A percentile compares a stretch with the other conserved stretches of the same genome.
These are phyloP conservation scores for Dictyostelium purpureum DNA, from an alignment of 78 protist species.

Conservation along the genomic window DNA sequence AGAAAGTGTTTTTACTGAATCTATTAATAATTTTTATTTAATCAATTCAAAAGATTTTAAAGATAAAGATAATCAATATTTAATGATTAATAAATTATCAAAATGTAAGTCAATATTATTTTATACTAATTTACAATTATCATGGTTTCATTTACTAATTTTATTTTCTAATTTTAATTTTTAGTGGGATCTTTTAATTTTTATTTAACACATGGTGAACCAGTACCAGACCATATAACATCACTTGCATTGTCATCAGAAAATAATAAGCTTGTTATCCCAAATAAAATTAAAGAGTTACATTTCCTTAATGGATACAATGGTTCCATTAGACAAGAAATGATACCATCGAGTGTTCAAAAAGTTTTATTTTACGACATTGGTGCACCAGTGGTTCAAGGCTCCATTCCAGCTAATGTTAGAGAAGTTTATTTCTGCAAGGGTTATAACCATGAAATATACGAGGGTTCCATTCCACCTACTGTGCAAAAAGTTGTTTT, in stretches of 20 bases:
- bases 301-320: neutral
- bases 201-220: conserved; percentile 5
- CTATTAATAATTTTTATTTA: neutral
- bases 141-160: neutral
- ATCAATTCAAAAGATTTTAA: conserved; percentile 4
- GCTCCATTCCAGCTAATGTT: neutral
- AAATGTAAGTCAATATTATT: neutral
- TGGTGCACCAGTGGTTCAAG: neutral
- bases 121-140: neutral
- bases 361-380: neutral
- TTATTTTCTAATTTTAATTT: neutral
- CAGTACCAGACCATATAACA: neutral
- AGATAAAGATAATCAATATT: conserved; percentile 22
- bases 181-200: neutral
- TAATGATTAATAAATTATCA: conserved; percentile 8
- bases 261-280: neutral
- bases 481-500: neutral
- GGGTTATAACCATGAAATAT: neutral
- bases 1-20: neutral
- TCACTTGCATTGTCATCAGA: conserved; percentile 1
- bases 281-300: neutral
- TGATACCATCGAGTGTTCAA: neutral
- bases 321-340: neutral
- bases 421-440: neutral
- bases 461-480: neutral